These are phyloP conservation scores for Megacollybia marginata DNA, from an alignment of 768 basidiomycete species.

Conservation along the genomic window DNA sequence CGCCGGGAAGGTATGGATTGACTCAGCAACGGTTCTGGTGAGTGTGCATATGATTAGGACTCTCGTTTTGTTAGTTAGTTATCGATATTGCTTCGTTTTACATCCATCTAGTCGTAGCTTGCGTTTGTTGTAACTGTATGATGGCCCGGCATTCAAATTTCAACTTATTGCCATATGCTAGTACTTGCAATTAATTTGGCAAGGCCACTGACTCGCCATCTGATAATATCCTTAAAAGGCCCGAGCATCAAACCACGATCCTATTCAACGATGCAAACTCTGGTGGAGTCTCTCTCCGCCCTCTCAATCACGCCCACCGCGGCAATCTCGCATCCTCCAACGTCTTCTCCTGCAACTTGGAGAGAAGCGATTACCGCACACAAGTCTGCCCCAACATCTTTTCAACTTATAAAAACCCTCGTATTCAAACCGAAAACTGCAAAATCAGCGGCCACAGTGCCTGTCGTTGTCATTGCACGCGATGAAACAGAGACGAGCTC, in stretches of 20 bases:
- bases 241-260: background rate
- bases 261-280: slow-evolving; percentile 24
- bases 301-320: slow-evolving; percentile 51
- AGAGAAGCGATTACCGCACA: slow-evolving; percentile 56
- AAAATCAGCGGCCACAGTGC: slow-evolving; percentile 78
- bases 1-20: background rate
- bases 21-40: too few species aligned
- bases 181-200: too few species aligned
- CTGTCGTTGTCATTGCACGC: slow-evolving; percentile 80
- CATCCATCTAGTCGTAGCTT: too few species aligned
- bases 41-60: too few species aligned
- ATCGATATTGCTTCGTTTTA: too few species aligned
- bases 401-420: slow-evolving; percentile 78
- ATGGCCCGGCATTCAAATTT: too few species aligned
- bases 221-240: slow-evolving; percentile 3
- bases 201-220: slow-evolving; percentile 4
- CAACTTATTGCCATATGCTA: too few species aligned
- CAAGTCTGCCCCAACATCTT: slow-evolving; percentile 44
- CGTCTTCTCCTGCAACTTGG: slow-evolving; percentile 73
- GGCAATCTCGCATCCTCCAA: slow-evolving; percentile 47
- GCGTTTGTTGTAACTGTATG: too few species aligned
- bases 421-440: slow-evolving; percentile 96
- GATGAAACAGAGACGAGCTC: slow-evolving; percentile 83
- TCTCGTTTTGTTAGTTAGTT: too few species aligned
- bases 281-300: slow-evolving; percentile 36